A percentile compares a stretch with the other conserved stretches of the same genome.
phyloP scores from a whole-genome alignment of 1,139 yeast genomes.

The Lodderomyces elongisporus region DNA sequence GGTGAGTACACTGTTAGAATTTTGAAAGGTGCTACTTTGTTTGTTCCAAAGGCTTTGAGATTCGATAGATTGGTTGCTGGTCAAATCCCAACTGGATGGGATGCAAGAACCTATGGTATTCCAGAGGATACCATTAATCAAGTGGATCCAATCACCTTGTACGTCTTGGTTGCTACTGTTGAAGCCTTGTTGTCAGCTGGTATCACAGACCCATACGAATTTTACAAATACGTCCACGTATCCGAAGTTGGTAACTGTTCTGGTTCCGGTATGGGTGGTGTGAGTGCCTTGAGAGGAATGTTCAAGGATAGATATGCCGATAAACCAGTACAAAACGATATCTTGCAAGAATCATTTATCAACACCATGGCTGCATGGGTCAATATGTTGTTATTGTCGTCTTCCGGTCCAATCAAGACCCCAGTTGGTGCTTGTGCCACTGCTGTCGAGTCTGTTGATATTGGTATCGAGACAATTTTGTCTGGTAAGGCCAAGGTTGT shows the following conservation, averaged over 20 bases:
- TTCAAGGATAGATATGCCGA: constrained; percentile 91
- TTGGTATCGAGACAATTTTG: constrained; percentile 89
- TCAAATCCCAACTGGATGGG: constrained; percentile 98
- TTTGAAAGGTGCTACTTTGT: constrained; percentile 88
- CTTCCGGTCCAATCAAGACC: constrained; percentile 99
- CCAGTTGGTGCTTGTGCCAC: constrained; percentile 99
- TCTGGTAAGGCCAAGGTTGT: constrained; percentile 94
- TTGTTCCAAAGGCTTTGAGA: constrained; percentile 91
- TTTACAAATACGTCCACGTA: constrained; percentile 95
- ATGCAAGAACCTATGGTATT: constrained; percentile 91
- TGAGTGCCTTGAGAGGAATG: constrained; percentile 93
- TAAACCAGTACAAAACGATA: constrained; percentile 92
- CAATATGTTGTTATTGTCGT: constrained; percentile 90
- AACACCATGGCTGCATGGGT: constrained; percentile 99
- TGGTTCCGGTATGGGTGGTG: constrained; percentile 99
- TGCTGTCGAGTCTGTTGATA: constrained; percentile 94
- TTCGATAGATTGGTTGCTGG: constrained; percentile 97
- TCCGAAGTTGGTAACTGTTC: constrained; percentile 99
- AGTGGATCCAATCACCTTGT: constrained; percentile 94
- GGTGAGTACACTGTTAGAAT: constrained; percentile 91
- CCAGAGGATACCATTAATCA: constrained; percentile 88
- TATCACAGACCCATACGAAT: constrained; percentile 96
- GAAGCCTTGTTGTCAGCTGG: constrained; percentile 94
- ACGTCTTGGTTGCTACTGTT: constrained; percentile 86
- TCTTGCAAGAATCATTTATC: constrained; percentile 94